Conservation (phyloP, 345 rosid species). For the Lepidium didymum region DNA sequence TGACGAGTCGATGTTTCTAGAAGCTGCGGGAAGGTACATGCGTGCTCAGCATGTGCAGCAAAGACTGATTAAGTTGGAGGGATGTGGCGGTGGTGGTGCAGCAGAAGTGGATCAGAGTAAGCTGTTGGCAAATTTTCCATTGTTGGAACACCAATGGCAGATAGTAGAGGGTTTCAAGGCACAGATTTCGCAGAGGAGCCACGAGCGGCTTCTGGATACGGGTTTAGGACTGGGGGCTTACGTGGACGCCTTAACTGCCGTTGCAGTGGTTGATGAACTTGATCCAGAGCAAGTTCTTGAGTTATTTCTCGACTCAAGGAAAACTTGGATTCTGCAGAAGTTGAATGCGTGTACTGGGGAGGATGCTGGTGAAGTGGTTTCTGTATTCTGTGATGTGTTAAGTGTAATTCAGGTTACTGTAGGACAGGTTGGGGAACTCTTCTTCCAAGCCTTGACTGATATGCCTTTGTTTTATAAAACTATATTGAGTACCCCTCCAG, state of each 20-base stretch:
- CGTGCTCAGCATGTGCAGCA: conserved; percentile 81
- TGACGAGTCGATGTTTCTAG: conserved; percentile 84
- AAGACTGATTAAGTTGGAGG: conserved; percentile 30
- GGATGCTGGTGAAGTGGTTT: conserved; percentile 40
- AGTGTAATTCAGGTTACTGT: conserved; percentile 69
- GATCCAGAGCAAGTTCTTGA: conserved; percentile 60
- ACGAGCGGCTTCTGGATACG: conserved; percentile 70
- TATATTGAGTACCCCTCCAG: conserved; percentile 81
- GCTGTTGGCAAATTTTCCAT: conserved; percentile 67
- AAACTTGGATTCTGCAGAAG: conserved; percentile 70
- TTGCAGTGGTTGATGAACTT: conserved; percentile 73
- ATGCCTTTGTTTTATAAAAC: conserved; percentile 88
- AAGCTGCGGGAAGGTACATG: conserved; percentile 71
- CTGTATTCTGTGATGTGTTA: conserved; percentile 65
- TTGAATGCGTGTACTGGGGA: conserved; percentile 39
- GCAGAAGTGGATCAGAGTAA: conserved; percentile 42
- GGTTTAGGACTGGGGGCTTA: conserved; percentile 55
- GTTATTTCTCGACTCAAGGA: conserved; percentile 73
- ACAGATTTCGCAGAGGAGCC: conserved; percentile 93
- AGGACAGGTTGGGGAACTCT: conserved; percentile 89
- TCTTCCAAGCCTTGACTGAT: conserved; percentile 81
- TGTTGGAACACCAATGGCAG: conserved; percentile 95
- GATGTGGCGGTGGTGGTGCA: conserved; percentile 11
- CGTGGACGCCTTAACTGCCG: conserved; percentile 85
- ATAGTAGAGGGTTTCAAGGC: conserved; percentile 89